Conservation (phyloP, 2,329 filamentous ascomycete genomes). For the Byssoonygena ceratinophila region DNA sequence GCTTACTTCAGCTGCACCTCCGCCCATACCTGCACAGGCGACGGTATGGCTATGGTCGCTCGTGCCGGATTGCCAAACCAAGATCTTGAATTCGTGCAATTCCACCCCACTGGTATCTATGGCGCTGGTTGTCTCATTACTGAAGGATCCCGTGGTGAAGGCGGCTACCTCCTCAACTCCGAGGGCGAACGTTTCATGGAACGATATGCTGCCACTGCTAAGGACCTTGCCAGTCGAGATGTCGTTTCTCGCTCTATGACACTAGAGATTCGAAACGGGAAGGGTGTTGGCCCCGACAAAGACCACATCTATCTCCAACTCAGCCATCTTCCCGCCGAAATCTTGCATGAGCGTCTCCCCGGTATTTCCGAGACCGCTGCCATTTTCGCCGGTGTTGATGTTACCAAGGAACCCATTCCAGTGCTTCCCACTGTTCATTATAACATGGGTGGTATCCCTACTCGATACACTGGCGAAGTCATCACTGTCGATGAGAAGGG, state of each 20-base stretch:
- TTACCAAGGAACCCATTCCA: conserved; percentile 92
- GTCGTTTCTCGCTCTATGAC: conserved; percentile 98
- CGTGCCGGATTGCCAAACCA: conserved; percentile 96
- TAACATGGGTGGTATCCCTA: conserved; percentile 99
- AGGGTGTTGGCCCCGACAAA: conserved; percentile 92
- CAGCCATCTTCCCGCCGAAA: conserved; percentile 81
- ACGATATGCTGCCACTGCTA: conserved; percentile 91
- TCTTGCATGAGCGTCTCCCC: conserved; percentile 90
- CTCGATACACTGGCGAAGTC: conserved; percentile 93
- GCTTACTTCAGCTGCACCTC: conserved; percentile 98
- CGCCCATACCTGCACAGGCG: conserved; percentile 95
- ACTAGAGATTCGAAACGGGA: conserved; percentile 92
- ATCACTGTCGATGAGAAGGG: conserved; percentile 76
- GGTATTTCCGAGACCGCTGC: conserved; percentile 98
- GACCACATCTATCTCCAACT: conserved; percentile 98
- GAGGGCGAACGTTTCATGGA: conserved; percentile 99
- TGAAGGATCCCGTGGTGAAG: conserved; percentile 93
- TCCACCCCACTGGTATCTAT: conserved; percentile 98
- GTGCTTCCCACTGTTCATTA: conserved; percentile 97
- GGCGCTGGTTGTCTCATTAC: conserved; percentile 96
- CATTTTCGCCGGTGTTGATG: conserved; percentile 95
- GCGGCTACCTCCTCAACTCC: conserved; percentile 93
- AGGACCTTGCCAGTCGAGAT: conserved; percentile 92
- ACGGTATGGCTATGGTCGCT: conserved; percentile 98
- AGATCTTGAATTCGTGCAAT: conserved; percentile 98